Percentiles rank a stretch among this genome's conserved stretches.
Evolutionary conservation across 371 early-diverging fungal species (phyloP).

Genomic region (Apophysomyces sp.): DNA sequence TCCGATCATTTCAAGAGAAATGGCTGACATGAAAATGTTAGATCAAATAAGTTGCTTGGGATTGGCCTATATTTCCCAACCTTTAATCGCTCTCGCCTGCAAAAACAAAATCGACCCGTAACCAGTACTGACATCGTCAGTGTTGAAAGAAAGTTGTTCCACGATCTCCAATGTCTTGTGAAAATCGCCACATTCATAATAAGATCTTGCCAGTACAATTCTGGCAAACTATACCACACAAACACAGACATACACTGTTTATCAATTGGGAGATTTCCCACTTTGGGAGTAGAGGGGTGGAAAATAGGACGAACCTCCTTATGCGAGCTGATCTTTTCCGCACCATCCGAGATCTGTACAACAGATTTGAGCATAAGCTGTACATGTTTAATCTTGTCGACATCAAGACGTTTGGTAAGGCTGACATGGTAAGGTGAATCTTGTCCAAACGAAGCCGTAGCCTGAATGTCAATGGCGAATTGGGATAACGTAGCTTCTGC

Average conservation of each 20-base stretch:
- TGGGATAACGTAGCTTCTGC: constrained; percentile 41
- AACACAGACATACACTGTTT: background rate
- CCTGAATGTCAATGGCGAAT: constrained; percentile 2
- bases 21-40: constrained; percentile 23
- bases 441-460: constrained; percentile 6
- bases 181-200: constrained; percentile 38
- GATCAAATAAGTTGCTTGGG: background rate
- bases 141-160: constrained; percentile 23
- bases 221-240: constrained; percentile 33
- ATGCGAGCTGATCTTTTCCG: constrained; percentile 33
- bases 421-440: constrained; percentile 32
- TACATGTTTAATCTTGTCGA: constrained; percentile 21
- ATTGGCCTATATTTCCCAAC: constrained; percentile 14
- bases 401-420: constrained; percentile 22
- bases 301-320: background rate
- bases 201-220: constrained; percentile 39
- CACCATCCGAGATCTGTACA: constrained; percentile 13
- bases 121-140: constrained; percentile 39
- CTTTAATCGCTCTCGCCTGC: constrained; percentile 54
- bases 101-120: constrained; percentile 53
- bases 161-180: constrained; percentile 30
- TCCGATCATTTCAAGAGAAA: constrained; percentile 52
- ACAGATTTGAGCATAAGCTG: constrained; percentile 25
- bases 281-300: background rate
- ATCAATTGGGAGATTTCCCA: background rate